phyloP scores from a whole-genome alignment of 2,329 filamentous ascomycete species.

The Coleophoma eucalyptorum region DNA sequence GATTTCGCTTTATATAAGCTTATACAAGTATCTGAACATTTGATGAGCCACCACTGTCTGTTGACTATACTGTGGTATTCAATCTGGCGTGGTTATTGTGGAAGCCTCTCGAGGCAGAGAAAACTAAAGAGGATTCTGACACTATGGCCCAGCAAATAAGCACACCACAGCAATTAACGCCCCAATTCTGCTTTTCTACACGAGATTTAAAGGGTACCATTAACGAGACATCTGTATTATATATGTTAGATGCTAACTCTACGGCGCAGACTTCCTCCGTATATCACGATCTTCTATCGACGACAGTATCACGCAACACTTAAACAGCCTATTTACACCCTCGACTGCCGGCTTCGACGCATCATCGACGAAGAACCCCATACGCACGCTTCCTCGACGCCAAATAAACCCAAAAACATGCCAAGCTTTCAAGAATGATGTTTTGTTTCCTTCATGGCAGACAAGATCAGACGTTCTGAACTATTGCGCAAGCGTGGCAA shows the following conservation, averaged over 20 bases:
- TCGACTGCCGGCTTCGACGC: constrained; percentile 73
- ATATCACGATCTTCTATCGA: constrained; percentile 82
- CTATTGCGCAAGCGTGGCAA: constrained; percentile 87
- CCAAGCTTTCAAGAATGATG: constrained; percentile 65
- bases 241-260: constrained; percentile 2
- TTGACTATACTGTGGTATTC: neutral
- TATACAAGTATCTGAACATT: no score
- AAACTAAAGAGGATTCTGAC: constrained; percentile 10
- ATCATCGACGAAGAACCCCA: constrained; percentile 64
- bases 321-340: constrained; percentile 84
- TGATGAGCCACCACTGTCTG: no score
- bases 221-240: neutral
- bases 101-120: constrained; percentile 20
- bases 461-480: constrained; percentile 76
- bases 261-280: constrained; percentile 74
- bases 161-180: constrained; percentile 52
- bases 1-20: no score
- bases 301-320: constrained; percentile 88
- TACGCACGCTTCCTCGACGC: constrained; percentile 40
- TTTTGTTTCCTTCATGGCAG: constrained; percentile 89
- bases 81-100: constrained; percentile 27
- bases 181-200: constrained; percentile 76
- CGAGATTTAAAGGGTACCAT: constrained; percentile 61
- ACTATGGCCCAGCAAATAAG: constrained; percentile 22
- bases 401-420: constrained; percentile 63